These are phyloP conservation scores for Elsinoe fawcettii DNA, from an alignment of 2,329 filamentous ascomycete species.

Conservation along the genomic window DNA sequence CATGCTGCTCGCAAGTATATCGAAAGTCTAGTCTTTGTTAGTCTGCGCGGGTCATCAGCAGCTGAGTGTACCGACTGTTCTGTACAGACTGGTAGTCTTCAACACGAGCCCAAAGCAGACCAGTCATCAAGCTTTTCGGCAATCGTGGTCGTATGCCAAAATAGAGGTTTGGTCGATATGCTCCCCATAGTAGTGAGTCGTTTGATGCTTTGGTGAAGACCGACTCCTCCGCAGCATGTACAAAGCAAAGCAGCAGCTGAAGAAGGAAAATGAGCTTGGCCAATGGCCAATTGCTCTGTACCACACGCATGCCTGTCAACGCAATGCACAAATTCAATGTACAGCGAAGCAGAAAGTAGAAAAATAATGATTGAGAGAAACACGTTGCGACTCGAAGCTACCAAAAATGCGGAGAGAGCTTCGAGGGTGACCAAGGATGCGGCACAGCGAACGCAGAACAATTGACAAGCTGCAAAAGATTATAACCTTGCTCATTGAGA, in stretches of 20 bases:
- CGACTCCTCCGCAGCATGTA: slow-evolving; percentile 17
- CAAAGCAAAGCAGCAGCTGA: slow-evolving; percentile 8
- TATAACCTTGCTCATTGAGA: no score
- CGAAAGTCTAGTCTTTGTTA: slow-evolving; percentile 58
- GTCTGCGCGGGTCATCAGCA: not conserved
- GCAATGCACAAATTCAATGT: not conserved
- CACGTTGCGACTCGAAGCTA: slow-evolving; percentile 3
- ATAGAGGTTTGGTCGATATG: slow-evolving; percentile 88
- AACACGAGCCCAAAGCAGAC: slow-evolving; percentile 81
- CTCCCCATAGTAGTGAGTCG: slow-evolving; percentile 87
- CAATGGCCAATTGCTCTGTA: slow-evolving; percentile 14
- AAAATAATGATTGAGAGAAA: not conserved
- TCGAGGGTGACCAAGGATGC: not conserved
- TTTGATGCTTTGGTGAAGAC: slow-evolving; percentile 51
- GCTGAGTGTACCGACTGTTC: slow-evolving; percentile 53
- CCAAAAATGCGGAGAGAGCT: slow-evolving; percentile 13
- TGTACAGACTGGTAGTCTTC: slow-evolving; percentile 71
- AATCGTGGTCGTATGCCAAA: slow-evolving; percentile 81
- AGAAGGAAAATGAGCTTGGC: slow-evolving; percentile 15
- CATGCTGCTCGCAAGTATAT: slow-evolving; percentile 92
- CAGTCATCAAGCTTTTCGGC: slow-evolving; percentile 71
- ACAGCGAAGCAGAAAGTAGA: not conserved
- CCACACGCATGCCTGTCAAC: not conserved
- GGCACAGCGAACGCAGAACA: not conserved
- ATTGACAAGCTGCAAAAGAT: no score